phyloP scores from a whole-genome alignment of 192 early-diverging fungal species.

The Coemansia sp. region DNA sequence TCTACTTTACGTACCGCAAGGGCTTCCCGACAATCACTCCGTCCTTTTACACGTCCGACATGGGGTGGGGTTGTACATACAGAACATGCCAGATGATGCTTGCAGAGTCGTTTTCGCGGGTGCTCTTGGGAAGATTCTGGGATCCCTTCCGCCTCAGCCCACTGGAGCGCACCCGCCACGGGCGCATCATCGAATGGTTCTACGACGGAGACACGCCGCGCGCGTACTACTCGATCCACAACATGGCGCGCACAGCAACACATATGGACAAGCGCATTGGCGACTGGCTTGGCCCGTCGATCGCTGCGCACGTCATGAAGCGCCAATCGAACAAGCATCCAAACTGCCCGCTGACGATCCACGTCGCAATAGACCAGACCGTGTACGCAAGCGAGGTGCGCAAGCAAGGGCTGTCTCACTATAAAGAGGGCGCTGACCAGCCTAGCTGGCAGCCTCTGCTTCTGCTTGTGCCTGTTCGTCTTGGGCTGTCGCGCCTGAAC shows the following conservation, averaged over 20 bases:
- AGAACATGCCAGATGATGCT: slow-evolving; percentile 59
- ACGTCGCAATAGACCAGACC: slow-evolving; percentile 55
- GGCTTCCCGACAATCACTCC: slow-evolving; percentile 54
- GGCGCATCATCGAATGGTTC: slow-evolving; percentile 54
- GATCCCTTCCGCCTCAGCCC: slow-evolving; percentile 47
- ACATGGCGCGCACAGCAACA: slow-evolving; percentile 53
- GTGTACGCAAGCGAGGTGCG: slow-evolving; percentile 52
- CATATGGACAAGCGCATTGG: slow-evolving; percentile 56
- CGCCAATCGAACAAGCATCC: slow-evolving; percentile 48
- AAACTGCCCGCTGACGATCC: slow-evolving; percentile 47
- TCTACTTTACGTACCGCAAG: slow-evolving; percentile 56
- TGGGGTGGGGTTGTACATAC: slow-evolving; percentile 59
- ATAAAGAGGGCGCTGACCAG: slow-evolving; percentile 18
- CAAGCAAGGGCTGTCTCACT: slow-evolving; percentile 32
- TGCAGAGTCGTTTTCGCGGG: slow-evolving; percentile 50
- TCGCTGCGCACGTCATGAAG: slow-evolving; percentile 55
- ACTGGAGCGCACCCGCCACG: slow-evolving; percentile 35
- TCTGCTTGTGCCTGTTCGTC: slow-evolving; percentile 55
- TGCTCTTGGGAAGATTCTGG: slow-evolving; percentile 51
- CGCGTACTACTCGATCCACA: slow-evolving; percentile 53
- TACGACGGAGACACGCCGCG: slow-evolving; percentile 39
- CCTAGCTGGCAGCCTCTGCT: slow-evolving; percentile 42
- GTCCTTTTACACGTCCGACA: slow-evolving; percentile 58
- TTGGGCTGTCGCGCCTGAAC: slow-evolving; percentile 50
- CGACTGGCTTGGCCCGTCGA: slow-evolving; percentile 57